phyloP scores from a whole-genome alignment of 768 basidiomycete genomes.

The Macrolepiota albuminosa region DNA sequence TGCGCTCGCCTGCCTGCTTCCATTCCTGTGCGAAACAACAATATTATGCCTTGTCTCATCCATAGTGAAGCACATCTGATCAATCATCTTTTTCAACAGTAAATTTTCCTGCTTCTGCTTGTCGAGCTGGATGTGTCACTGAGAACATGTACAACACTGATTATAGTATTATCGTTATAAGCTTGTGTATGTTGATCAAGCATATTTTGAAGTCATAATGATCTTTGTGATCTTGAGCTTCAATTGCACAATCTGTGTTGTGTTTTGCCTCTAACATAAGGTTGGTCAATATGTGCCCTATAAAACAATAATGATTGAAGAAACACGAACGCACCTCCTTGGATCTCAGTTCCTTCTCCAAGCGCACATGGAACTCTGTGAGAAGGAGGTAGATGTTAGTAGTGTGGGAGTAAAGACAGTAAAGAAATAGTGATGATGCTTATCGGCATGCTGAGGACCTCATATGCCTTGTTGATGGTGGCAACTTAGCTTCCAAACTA shows the following conservation, averaged over 20 bases:
- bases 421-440: too few relatives aligned
- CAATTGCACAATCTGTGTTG: conserved; percentile 58
- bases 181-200: conserved; percentile 61
- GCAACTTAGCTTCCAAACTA: too few relatives aligned
- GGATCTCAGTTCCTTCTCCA: too few relatives aligned
- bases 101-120: conserved; percentile 24
- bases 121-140: conserved; percentile 62
- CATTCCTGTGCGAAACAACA: conserved; percentile 27
- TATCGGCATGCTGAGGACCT: too few relatives aligned
- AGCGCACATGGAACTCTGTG: too few relatives aligned
- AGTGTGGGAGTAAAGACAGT: too few relatives aligned
- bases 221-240: conserved; percentile 80
- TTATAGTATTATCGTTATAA: conserved; percentile 87
- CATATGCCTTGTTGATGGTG: too few relatives aligned
- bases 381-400: too few relatives aligned
- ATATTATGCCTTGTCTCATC: conserved; percentile 75
- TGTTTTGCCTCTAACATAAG: conserved; percentile 50
- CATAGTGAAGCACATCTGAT: conserved; percentile 89
- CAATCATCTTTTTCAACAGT: conserved; percentile 46
- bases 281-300: not conserved
- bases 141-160: conserved; percentile 60
- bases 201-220: conserved; percentile 28
- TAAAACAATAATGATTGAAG: not conserved
- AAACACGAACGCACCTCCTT: too few relatives aligned
- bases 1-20: too few relatives aligned